phyloP scores from a whole-genome alignment of 1,284 basidiomycete species.

The Sphagnurus paluster region DNA sequence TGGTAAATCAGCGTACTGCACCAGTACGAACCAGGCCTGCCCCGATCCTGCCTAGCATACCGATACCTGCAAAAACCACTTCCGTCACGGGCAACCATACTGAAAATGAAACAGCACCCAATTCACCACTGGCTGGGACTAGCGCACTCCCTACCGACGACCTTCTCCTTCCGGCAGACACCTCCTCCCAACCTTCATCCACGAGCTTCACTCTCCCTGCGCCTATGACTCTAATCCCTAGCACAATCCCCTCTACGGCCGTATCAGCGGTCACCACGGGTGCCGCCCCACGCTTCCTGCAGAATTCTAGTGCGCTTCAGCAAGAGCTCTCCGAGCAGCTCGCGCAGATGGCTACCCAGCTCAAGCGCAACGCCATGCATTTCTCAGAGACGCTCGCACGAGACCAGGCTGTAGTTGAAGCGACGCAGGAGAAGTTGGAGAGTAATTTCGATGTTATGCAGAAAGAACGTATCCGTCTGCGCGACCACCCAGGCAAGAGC shows the following conservation, averaged over 20 bases:
- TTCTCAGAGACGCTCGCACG: slow-evolving; percentile 65
- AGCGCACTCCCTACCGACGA: slow-evolving; percentile 17
- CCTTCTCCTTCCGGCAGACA: slow-evolving; percentile 21
- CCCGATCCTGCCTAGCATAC: slow-evolving; percentile 24
- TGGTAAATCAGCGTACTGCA: slow-evolving; percentile 16
- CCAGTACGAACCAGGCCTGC: slow-evolving; percentile 39
- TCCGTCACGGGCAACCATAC: slow-evolving; percentile 4
- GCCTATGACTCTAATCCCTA: slow-evolving; percentile 22
- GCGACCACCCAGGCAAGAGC: slow-evolving; percentile 67
- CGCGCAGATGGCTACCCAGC: slow-evolving; percentile 74
- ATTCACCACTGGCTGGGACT: too few species aligned
- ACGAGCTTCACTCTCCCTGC: slow-evolving; percentile 20
- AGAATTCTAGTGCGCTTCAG: slow-evolving; percentile 62
- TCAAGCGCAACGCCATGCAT: slow-evolving; percentile 71
- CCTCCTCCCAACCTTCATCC: slow-evolving; percentile 13
- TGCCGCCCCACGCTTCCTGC: slow-evolving; percentile 44
- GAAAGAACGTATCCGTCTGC: slow-evolving; percentile 60
- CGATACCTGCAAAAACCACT: slow-evolving; percentile 18
- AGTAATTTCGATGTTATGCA: slow-evolving; percentile 70
- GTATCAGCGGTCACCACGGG: slow-evolving; percentile 36
- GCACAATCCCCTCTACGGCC: slow-evolving; percentile 26
- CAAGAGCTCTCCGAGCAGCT: slow-evolving; percentile 74
- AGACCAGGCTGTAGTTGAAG: slow-evolving; percentile 63
- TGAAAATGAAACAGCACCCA: slow-evolving; percentile 10
- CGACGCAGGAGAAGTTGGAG: slow-evolving; percentile 66